Conservation (phyloP, 1,139 yeast genomes). For the Saccharomyces hybrid region DNA sequence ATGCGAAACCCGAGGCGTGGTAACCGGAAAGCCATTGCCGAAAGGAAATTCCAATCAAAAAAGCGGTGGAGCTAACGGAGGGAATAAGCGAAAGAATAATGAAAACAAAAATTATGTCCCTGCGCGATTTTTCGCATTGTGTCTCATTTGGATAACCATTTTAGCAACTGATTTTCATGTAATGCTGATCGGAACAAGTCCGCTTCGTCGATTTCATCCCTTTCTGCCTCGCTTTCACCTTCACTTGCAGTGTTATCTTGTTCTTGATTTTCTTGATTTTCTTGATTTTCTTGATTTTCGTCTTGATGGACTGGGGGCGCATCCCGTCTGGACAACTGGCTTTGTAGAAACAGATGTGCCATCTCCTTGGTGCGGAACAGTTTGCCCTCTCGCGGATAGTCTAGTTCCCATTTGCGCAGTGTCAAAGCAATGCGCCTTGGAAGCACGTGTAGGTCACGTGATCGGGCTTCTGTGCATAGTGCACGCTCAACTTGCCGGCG, state of each 20-base stretch:
- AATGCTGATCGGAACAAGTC: background rate
- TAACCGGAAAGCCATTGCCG: background rate
- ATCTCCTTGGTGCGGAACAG: slow-evolving; percentile 20
- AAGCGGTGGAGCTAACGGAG: background rate
- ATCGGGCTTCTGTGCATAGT: background rate
- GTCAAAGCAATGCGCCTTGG: slow-evolving; percentile 15
- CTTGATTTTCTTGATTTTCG: background rate
- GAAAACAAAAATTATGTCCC: background rate
- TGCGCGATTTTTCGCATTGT: background rate
- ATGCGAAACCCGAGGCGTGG: background rate
- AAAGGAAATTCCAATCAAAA: background rate
- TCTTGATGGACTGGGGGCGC: background rate
- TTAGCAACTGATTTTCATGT: background rate
- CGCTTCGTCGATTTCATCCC: background rate
- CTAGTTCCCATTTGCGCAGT: slow-evolving; percentile 20
- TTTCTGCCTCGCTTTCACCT: background rate
- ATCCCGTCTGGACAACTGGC: slow-evolving; percentile 1
- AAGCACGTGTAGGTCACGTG: slow-evolving; percentile 1
- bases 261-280: background rate
- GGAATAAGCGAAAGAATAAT: background rate
- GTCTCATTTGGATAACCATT: background rate
- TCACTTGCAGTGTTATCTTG: background rate
- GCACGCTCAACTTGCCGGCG: slow-evolving; percentile 12
- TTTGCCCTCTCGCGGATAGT: slow-evolving; percentile 16
- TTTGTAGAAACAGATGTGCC: slow-evolving; percentile 6